Evolutionary conservation across 2,329 filamentous ascomycete genomes (phyloP), one percentile per base, ranked within the genome.

Genomic region (Nigrospora sphaerica): DNA sequence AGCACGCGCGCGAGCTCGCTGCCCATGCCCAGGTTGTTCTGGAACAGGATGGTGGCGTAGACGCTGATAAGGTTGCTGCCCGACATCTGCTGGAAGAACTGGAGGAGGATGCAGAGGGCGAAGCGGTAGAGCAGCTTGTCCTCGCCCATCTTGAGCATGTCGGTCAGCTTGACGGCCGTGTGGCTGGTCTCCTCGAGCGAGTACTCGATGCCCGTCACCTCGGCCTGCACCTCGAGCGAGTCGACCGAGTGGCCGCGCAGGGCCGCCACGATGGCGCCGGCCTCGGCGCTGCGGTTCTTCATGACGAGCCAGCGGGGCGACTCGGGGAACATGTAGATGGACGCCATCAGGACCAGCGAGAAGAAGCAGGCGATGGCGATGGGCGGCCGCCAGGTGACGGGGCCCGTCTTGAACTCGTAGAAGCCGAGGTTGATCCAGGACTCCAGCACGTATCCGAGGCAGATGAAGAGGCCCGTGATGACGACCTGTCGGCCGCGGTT

Each of bases 111-210:
- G 53, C 71, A 75, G 12, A 76, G 68, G 2, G 60, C 60, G 55
- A 75, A 75, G 19, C 75, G 71, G 60, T 78, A 75, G 14, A 67
- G 58, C 1, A 74, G 66, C 59, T 72, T 72, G 45, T 76, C 72
- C 11, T 73, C 66, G 46, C 71, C 72, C 64, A 71, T 73, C 52
- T 65, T 71, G 53, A 75, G 61, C 55, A 75, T 62, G 39, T 75
- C 68, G 36, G 55, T 57, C 11, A 74, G 58, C 45, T 60, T 67
- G 3, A 65, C 63, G 12, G 61, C 63, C 37, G 60, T 57, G 4
- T 57, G 51, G 33, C 56, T 57, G 6, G 69, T 66, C 45, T 69
- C 63, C 52, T 76, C 72, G 23, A 75, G 68, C 0, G 71, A 71
- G 48, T 67, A 62, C 50, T 75, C 70, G 28, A 78, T 77, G 31